A percentile compares a stretch with the other conserved stretches of the same genome.
phyloP scores from a whole-genome alignment of 495 filamentous ascomycete species.

The Astrothelium subdiscretum region DNA sequence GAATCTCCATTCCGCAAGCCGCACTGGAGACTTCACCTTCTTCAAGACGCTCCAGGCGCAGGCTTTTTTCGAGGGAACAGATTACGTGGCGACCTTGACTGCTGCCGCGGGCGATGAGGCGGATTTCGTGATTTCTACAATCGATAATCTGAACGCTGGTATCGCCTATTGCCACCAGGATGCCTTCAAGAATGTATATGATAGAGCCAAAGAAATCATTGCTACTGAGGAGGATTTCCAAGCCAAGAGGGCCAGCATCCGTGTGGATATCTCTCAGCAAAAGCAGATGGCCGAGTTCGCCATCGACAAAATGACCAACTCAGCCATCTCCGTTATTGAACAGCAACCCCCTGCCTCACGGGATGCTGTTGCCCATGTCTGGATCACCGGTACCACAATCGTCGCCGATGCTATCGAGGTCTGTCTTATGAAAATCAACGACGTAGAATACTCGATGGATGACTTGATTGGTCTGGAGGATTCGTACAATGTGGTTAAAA shows the following conservation, averaged over 20 bases:
- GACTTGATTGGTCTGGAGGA: constrained; percentile 28
- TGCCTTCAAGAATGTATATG: constrained; percentile 30
- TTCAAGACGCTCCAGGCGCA: constrained; percentile 29
- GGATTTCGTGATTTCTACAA: constrained; percentile 21
- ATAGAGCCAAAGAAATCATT: constrained; percentile 19
- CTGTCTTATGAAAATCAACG: constrained; percentile 21
- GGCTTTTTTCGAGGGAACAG: constrained; percentile 22
- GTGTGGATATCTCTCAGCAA: constrained; percentile 27
- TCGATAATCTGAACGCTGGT: constrained; percentile 30
- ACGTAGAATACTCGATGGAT: constrained; percentile 21
- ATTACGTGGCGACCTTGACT: constrained; percentile 26
- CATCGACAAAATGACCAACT: constrained; percentile 28
- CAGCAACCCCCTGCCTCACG: constrained; percentile 19
- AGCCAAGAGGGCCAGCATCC: constrained; percentile 12
- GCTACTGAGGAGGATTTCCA: constrained; percentile 8
- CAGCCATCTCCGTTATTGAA: constrained; percentile 24
- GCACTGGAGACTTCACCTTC: constrained; percentile 28
- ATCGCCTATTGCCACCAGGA: constrained; percentile 29
- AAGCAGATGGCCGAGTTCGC: constrained; percentile 25
- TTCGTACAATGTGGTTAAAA: constrained; percentile 21
- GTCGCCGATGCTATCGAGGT: constrained; percentile 26
- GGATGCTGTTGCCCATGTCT: constrained; percentile 23
- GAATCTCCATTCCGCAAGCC: constrained; percentile 27
- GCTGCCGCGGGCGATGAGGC: constrained; percentile 22
- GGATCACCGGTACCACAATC: constrained; percentile 26